phyloP scores from a whole-genome alignment of 176 grass and related monocot species.

The Zizania latifolia region DNA sequence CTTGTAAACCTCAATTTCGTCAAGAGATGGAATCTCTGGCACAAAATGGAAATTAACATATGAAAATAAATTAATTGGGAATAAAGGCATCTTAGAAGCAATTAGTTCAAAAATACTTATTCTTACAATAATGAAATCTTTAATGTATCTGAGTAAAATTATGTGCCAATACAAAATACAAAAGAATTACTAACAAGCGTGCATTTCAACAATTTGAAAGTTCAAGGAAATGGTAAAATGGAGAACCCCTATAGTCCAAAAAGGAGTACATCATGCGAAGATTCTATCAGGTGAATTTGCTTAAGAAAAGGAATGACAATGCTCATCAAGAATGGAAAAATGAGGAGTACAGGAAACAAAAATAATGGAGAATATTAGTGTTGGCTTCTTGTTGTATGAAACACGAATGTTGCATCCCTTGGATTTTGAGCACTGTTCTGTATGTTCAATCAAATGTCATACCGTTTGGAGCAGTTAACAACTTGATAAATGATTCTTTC shows the following conservation, averaged over 20 bases:
- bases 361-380: not conserved
- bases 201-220: conserved; percentile 12
- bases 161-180: not conserved
- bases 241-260: not conserved
- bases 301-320: conserved; percentile 1
- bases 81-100: not conserved
- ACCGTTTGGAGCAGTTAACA: conserved; percentile 77
- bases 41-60: conserved; percentile 26
- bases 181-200: conserved; percentile 1
- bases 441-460: conserved; percentile 21
- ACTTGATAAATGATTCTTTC: conserved; percentile 83
- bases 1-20: conserved; percentile 93
- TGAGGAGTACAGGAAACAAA: not conserved
- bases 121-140: conserved; percentile 20
- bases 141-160: not conserved
- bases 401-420: not conserved
- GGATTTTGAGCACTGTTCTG: not conserved
- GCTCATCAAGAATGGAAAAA: not conserved
- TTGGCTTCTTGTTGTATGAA: not conserved
- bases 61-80: not conserved
- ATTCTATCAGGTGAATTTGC: conserved; percentile 1
- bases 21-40: conserved; percentile 67
- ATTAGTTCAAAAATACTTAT: not conserved
- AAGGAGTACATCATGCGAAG: conserved; percentile 15
- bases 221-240: conserved; percentile 9